Percentiles rank a stretch among this genome's conserved stretches.
phyloP scores from a whole-genome alignment of 257 asterid genomes.

The Nicotiana noctiflora region DNA sequence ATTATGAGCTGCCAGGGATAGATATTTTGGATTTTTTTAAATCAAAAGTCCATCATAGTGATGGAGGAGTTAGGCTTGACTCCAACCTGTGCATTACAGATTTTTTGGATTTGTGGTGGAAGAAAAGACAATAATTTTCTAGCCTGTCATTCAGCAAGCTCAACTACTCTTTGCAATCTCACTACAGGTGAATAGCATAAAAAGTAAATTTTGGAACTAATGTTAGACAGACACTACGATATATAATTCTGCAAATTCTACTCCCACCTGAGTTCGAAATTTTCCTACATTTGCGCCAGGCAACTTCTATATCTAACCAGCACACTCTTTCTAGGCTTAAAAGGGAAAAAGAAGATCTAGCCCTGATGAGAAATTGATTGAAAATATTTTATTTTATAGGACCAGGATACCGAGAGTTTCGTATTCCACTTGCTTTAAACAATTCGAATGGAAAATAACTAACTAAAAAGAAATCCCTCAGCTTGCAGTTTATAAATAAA shows the following conservation, averaged over 20 bases:
- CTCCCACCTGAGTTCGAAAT: background rate
- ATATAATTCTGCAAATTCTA: background rate
- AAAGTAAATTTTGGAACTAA: background rate
- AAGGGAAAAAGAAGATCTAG: background rate
- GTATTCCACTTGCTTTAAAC: background rate
- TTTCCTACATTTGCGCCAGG: background rate
- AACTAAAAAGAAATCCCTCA: background rate
- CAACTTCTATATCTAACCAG: background rate
- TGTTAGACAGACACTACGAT: background rate
- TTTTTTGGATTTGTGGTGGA: background rate
- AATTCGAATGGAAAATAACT: background rate
- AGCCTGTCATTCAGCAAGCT: background rate
- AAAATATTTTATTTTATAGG: background rate
- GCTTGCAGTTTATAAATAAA: background rate
- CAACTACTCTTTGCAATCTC: background rate
- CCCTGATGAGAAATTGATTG: background rate
- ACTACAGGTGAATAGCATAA: background rate
- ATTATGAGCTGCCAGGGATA: background rate
- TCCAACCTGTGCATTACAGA: too few species aligned
- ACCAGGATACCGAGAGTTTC: background rate
- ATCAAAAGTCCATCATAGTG: too few species aligned
- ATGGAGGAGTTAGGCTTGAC: too few species aligned
- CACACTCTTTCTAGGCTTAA: background rate
- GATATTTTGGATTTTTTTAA: background rate
- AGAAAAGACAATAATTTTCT: background rate